Evolutionary conservation across 208 protist species (phyloP).

Genomic region (Wallacemonas sp.): DNA sequence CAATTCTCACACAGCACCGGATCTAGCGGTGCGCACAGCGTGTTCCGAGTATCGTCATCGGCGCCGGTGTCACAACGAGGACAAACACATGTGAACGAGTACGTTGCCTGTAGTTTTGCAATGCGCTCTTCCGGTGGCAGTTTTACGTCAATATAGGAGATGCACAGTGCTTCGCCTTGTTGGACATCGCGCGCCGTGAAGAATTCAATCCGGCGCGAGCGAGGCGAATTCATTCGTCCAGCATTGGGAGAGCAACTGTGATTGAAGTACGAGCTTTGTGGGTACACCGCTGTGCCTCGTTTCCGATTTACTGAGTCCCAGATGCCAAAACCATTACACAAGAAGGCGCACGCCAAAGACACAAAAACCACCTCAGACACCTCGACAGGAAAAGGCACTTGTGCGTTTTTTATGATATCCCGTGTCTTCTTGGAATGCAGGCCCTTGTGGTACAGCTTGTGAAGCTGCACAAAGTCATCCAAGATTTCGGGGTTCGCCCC

Average conservation of each 20-base stretch:
- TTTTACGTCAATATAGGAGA: constrained; percentile 41
- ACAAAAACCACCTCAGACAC: constrained; percentile 28
- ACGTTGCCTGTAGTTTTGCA: constrained; percentile 27
- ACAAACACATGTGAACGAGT: constrained; percentile 32
- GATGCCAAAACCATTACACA: constrained; percentile 45
- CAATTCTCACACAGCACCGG: constrained; percentile 22
- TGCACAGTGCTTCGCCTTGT: constrained; percentile 30
- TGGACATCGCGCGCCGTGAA: constrained; percentile 21
- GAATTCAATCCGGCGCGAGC: constrained; percentile 18
- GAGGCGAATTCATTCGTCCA: constrained; percentile 18
- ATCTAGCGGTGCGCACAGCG: constrained; percentile 9
- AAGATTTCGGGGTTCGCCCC: constrained; percentile 22
- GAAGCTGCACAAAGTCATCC: constrained; percentile 20
- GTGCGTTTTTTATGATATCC: not conserved
- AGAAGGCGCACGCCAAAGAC: constrained; percentile 25
- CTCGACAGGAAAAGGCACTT: constrained; percentile 7
- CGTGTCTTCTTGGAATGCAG: constrained; percentile 18
- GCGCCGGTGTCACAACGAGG: constrained; percentile 8
- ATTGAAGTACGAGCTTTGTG: constrained; percentile 44
- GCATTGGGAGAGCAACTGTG: constrained; percentile 42
- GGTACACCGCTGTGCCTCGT: constrained; percentile 22
- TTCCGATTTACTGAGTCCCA: constrained; percentile 15
- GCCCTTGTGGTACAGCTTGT: constrained; percentile 12
- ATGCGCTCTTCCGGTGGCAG: constrained; percentile 12
- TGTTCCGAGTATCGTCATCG: constrained; percentile 16